Evolutionary conservation across 2,329 filamentous ascomycete species (phyloP).

Genomic region (Aureobasidium sp.): DNA sequence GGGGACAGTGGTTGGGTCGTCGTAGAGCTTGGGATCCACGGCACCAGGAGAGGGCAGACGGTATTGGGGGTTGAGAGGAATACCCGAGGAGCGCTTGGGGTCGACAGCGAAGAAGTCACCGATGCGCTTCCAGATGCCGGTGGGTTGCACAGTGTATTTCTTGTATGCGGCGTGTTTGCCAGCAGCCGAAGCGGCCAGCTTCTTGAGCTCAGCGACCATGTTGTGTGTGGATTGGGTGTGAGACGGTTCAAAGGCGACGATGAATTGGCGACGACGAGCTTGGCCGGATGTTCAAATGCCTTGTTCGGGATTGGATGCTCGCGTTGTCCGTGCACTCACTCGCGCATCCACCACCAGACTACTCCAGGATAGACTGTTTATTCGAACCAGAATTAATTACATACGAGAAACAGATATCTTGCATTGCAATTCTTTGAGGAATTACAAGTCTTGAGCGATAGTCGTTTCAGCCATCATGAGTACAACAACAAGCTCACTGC

Average conservation of each 20-base stretch:
- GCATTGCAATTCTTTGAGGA: neutral
- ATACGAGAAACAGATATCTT: neutral
- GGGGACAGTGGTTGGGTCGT: constrained; percentile 76
- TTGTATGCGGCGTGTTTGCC: constrained; percentile 31
- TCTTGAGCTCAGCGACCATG: constrained; percentile 15
- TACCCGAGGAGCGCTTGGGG: constrained; percentile 77
- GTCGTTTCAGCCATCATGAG: neutral
- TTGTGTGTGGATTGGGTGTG: neutral
- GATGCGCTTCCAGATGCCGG: constrained; percentile 77
- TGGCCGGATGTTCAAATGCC: constrained; percentile 4
- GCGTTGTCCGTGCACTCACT: neutral
- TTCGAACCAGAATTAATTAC: no score
- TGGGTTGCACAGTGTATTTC: constrained; percentile 95
- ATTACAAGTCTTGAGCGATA: neutral
- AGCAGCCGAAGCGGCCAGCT: constrained; percentile 15
- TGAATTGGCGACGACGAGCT: constrained; percentile 3
- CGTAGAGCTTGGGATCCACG: constrained; percentile 61
- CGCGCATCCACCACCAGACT: neutral
- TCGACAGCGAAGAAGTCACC: constrained; percentile 74
- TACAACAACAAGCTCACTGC: constrained; percentile 5
- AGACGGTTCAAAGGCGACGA: neutral
- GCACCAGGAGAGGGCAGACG: constrained; percentile 75
- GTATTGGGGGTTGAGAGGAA: constrained; percentile 88
- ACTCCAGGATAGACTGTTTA: neutral
- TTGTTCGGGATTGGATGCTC: neutral